Base-by-base conservation (phyloP, 768 basidiomycete genomes). In the Lactifluus piperatus region DNA sequence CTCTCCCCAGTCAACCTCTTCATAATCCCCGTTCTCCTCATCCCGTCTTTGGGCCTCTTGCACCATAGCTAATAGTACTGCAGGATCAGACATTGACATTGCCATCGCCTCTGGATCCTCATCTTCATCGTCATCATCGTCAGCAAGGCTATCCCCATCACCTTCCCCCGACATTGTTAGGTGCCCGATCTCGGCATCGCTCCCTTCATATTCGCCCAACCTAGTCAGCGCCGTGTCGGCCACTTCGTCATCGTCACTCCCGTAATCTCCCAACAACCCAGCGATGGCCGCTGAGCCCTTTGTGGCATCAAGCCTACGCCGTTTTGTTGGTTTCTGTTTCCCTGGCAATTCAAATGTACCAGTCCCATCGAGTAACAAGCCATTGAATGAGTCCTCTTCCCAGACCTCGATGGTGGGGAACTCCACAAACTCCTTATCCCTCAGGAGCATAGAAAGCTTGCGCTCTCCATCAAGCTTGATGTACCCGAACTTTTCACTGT, bases 361-460 rank as follows among this genome's bases (percentile, higher is more conserved):
- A 48, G 76, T 69, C 44, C 76, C 75, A 57, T 86, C 79, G 16
- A 87, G 74, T n/a, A 90, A 66, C 9, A 74, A 74, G 7, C 82
- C 85, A 8, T 70, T 71, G 70, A 91, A 93, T 30, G 83, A 72
- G 20, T 69, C 74, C 24, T 72, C 79, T 48, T 85, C 81, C 76
- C 84, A 85, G 6, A 94, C 71, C 56, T 92, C 86, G 46, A 95
- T 81, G 1, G 84, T 84, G 7, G 93, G 93, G 67, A 81, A 95
- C 70, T 95, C 93, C 32, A 88, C 78, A 70, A 93, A 92, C 29
- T 81, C 74, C 44, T 81, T 87, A 51, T 81, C 72, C 36, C 74
- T 76, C 46, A 95, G 73, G 8, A 78, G 71, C 26, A 68, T 65
- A 10, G 68, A 66, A 27, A 94, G 74, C 24, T 77, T 69, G 44